Evolutionary conservation across 2,329 filamentous ascomycete species (phyloP), one percentile per base, ranked within the genome.

Genomic region (Hypomyces rosellus): DNA sequence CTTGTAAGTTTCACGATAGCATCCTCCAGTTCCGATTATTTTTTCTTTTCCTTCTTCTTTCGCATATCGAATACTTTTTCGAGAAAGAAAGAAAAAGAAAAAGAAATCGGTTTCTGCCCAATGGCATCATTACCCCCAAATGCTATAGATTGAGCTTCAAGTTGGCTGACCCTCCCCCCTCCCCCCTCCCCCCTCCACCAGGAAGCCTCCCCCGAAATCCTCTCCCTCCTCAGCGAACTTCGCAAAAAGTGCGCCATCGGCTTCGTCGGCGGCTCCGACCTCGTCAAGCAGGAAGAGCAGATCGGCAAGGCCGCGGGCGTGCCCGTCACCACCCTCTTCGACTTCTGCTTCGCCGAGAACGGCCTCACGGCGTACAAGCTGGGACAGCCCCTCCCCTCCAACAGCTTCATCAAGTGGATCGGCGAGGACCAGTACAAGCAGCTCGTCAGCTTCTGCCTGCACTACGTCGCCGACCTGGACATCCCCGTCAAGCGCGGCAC

Each of bases 281-380:
- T 96, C 55, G 74, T 70, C 67, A 97, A 99, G 77, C 93, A 97
- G 73, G 89, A 97, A 72, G 93, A 97, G 72, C 92, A 97, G 74
- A 81, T 97, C 55, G 90, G 90, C 67, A 78, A 62, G 48, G 66
- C 81, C 4, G 68, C 80, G 22, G 73, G 78, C 51, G 69, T 72
- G 25, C 78, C 85, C 59, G 92, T 97, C 54, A 90, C 84, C 47
- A 76, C 82, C 55, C 84, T 97, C 63, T 99, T 99, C 76, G 93
- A 99, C 77, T 99, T 89, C 75, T 93, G 87, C 81, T 99, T 99
- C 75, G 77, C 90, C 52, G 93, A 99, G 76, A 99, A 99, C 73
- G 93, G 93, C 11, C 82, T 99, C 59, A 95, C 88, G 2, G 93
- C 92, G 40, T 95, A 80, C 78, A 89, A 90, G 65, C 73, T 91